phyloP scores from a whole-genome alignment of 176 grass and related monocot species.

The Luzula sylvatica region DNA sequence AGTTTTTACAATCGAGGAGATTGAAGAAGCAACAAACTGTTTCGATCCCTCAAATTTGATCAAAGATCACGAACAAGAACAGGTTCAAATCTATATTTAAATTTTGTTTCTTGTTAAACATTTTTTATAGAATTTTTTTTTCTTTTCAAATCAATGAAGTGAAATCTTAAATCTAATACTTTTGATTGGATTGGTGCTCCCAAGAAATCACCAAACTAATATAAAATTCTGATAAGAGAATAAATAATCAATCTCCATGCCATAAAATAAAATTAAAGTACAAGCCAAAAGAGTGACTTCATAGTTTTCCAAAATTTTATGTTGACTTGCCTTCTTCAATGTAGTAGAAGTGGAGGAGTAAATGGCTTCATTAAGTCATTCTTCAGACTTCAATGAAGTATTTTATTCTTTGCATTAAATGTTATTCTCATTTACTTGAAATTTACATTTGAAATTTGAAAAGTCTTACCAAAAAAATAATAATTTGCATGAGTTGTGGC shows the following conservation, averaged over 20 bases:
- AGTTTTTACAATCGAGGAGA: slow-evolving; percentile 48
- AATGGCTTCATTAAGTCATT: neutral
- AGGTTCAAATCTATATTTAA: slow-evolving; percentile 46
- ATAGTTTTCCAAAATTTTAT: neutral
- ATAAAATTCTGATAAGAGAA: no score
- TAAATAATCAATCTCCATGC: no score
- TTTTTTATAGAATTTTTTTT: neutral
- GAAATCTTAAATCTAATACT: no score
- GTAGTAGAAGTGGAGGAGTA: neutral
- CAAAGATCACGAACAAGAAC: slow-evolving; percentile 29
- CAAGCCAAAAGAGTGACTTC: neutral
- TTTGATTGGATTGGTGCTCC: no score
- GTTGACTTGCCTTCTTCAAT: slow-evolving; percentile 21
- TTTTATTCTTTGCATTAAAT: slow-evolving; percentile 11
- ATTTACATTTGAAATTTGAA: slow-evolving; percentile 17
- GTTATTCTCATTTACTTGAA: neutral
- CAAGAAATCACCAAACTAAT: no score
- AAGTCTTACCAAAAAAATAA: neutral
- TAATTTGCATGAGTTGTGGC: neutral
- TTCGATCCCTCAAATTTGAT: slow-evolving; percentile 58
- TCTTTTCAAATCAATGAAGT: no score
- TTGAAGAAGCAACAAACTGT: slow-evolving; percentile 64
- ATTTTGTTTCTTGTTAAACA: neutral
- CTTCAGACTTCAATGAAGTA: neutral
- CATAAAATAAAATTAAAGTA: no score